phyloP scores from a whole-genome alignment of 2,329 filamentous ascomycete genomes.

The Paramyrothecium roridum region DNA sequence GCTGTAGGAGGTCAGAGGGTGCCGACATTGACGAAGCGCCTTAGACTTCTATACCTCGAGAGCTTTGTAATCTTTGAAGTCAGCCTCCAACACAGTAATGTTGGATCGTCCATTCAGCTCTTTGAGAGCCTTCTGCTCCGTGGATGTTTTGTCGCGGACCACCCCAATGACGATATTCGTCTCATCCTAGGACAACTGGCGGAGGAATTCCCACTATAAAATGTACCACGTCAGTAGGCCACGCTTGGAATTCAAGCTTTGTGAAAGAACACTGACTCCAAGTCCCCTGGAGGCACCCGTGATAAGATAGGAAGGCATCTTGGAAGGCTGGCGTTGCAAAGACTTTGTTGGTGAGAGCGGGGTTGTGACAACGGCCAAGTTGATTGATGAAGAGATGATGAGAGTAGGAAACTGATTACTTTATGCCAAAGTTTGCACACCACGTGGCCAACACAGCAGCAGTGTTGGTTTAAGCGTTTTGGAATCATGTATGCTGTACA shows the following conservation, averaged over 20 bases:
- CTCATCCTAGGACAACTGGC: constrained; percentile 38
- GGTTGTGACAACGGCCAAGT: too few species aligned
- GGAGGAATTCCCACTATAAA: constrained; percentile 46
- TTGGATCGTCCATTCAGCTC: constrained; percentile 37
- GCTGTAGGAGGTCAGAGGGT: background rate
- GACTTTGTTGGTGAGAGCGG: too few species aligned
- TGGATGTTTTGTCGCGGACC: constrained; percentile 41
- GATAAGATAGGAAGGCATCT: constrained; percentile 13
- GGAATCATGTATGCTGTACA: too few species aligned
- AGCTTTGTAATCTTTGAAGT: constrained; percentile 35
- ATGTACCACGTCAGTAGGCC: background rate
- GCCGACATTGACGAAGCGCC: background rate
- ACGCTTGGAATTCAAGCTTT: background rate
- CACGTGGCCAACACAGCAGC: too few species aligned
- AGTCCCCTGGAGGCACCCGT: constrained; percentile 12
- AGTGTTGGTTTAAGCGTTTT: too few species aligned
- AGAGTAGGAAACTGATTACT: too few species aligned
- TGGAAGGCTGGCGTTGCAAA: too few species aligned
- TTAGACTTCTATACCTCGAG: constrained; percentile 26
- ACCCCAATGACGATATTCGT: constrained; percentile 45
- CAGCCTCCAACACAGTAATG: constrained; percentile 41
- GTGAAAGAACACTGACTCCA: constrained; percentile 7
- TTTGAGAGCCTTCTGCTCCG: constrained; percentile 37
- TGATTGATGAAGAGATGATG: too few species aligned
- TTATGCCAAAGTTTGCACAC: too few species aligned